phyloP scores from a whole-genome alignment of 23 red algal species.

The Gracilaria gracilis region DNA sequence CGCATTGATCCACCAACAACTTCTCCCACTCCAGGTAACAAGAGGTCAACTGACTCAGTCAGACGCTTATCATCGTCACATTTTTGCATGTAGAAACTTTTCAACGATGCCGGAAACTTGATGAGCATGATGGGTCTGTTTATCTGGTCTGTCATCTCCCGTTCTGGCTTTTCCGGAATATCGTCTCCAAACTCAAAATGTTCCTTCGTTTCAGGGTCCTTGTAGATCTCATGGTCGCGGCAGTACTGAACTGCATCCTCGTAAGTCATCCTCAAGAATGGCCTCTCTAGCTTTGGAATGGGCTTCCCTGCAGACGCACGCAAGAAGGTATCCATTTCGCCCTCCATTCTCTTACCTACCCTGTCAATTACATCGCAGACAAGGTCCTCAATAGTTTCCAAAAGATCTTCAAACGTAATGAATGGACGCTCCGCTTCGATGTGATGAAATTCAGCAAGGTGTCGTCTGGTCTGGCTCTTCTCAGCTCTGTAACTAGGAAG shows the following conservation, averaged over 20 bases:
- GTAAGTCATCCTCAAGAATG: constrained; percentile 95
- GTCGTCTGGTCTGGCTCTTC: constrained; percentile 87
- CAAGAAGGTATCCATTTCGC: constrained; percentile 75
- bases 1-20: constrained; percentile 98
- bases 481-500: constrained; percentile 96
- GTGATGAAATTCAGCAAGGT: constrained; percentile 99
- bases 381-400: constrained; percentile 91
- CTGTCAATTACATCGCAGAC: constrained; percentile 91
- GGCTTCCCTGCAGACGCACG: constrained; percentile 65
- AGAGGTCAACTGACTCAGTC: constrained; percentile 92
- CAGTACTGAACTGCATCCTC: constrained; percentile 93
- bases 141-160: constrained; percentile 97
- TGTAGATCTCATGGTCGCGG: constrained; percentile 93
- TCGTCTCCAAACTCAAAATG: constrained; percentile 98
- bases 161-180: constrained; percentile 95
- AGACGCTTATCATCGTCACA: constrained; percentile 87
- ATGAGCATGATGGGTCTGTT: constrained; percentile 91
- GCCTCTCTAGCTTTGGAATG: constrained; percentile 73
- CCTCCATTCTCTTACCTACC: constrained; percentile 71
- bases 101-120: constrained; percentile 86
- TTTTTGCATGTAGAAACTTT: constrained; percentile 99
- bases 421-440: constrained; percentile 96
- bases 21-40: constrained; percentile 96
- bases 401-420: constrained; percentile 90
- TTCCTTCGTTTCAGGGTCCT: constrained; percentile 86